A percentile compares a stretch with the other conserved stretches of the same genome.
Evolutionary conservation across 73 alveolate genomes (phyloP).

Genomic region (Breviolum minutum): DNA sequence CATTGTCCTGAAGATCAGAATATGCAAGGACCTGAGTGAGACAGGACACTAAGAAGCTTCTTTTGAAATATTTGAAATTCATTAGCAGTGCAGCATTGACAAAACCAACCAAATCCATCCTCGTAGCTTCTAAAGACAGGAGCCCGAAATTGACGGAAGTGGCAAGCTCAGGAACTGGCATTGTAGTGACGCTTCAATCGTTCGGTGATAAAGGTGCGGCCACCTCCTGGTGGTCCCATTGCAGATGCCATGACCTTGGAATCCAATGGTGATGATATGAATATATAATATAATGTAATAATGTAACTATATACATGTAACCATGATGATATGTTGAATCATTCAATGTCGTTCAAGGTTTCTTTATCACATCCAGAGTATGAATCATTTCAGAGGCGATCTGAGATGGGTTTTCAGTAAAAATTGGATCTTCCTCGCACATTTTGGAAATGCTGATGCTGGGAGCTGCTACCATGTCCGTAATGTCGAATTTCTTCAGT

Average conservation of each 20-base stretch:
- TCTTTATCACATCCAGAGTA: too few species aligned
- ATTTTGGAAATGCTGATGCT: background rate
- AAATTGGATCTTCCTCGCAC: background rate
- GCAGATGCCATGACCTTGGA: conserved; percentile 98
- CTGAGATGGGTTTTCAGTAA: too few species aligned
- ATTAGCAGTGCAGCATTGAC: too few species aligned
- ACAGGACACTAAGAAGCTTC: background rate
- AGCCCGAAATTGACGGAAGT: too few species aligned
- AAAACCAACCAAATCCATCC: too few species aligned
- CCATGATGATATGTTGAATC: background rate
- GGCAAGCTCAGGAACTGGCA: conserved; percentile 79
- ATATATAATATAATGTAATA: too few species aligned
- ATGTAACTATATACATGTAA: background rate
- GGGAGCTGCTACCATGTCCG: conserved; percentile 54
- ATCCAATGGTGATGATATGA: background rate
- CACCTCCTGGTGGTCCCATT: conserved; percentile 99
- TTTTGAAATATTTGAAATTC: too few species aligned
- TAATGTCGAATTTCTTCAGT: conserved; percentile 82
- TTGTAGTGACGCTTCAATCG: conserved; percentile 99
- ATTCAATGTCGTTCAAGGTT: too few species aligned
- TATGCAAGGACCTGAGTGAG: conserved; percentile 97
- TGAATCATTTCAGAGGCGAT: too few species aligned
- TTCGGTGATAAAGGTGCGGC: conserved; percentile 99
- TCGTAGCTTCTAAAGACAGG: too few species aligned
- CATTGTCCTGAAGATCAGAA: conserved; percentile 97